phyloP scores from a whole-genome alignment of 805 yeast genomes.

The Candida berthetii region DNA sequence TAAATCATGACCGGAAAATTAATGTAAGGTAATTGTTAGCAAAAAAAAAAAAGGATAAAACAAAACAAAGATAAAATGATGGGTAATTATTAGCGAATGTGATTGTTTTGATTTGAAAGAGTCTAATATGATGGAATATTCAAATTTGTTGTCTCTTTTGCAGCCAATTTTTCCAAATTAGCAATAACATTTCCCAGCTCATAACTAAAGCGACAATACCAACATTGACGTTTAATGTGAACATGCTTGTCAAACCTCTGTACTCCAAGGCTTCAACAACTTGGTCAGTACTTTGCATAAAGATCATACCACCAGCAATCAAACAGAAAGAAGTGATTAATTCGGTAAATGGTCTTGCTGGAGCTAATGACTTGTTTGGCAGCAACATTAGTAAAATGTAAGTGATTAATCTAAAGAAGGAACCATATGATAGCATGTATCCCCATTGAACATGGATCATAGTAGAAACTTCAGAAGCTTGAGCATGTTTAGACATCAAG shows the following conservation, averaged over 20 bases:
- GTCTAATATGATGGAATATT: not conserved
- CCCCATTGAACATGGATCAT: conserved; percentile 93
- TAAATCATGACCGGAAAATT: too few species aligned
- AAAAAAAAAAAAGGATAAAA: too few species aligned
- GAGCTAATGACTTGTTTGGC: conserved; percentile 30
- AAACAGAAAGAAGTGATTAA: conserved; percentile 72
- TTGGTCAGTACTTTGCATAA: conserved; percentile 90
- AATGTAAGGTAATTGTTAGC: too few species aligned
- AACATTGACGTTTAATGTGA: conserved; percentile 80
- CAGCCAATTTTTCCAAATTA: conserved; percentile 54
- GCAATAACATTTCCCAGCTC: conserved; percentile 80
- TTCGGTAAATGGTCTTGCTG: conserved; percentile 83
- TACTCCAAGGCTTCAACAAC: conserved; percentile 75
- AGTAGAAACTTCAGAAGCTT: conserved; percentile 74
- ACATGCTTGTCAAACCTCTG: conserved; percentile 83
- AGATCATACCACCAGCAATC: conserved; percentile 83
- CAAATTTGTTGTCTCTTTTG: conserved; percentile 19
- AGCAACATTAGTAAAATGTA: conserved; percentile 47
- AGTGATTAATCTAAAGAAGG: conserved; percentile 67
- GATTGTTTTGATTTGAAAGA: too few species aligned
- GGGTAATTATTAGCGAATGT: too few species aligned
- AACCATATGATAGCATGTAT: conserved; percentile 69
- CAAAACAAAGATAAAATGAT: too few species aligned
- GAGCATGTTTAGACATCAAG: conserved; percentile 92
- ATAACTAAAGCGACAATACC: conserved; percentile 74